A percentile compares a stretch with the other conserved stretches of the same genome.
These are phyloP conservation scores for Suaeda aralocaspica DNA, from an alignment of 148 eudicot genomes.

Conservation along the genomic window DNA sequence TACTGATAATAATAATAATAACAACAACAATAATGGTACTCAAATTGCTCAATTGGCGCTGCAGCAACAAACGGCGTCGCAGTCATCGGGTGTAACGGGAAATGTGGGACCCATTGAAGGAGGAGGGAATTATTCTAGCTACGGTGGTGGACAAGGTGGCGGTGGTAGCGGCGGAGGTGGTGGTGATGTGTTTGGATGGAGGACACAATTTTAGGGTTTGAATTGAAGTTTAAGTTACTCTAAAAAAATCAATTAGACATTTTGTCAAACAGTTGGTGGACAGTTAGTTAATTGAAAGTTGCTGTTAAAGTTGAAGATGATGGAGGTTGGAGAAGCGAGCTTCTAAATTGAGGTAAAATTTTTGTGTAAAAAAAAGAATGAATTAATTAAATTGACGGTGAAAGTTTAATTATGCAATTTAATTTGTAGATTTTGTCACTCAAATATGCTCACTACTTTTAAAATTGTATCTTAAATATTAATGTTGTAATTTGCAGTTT, in stretches of 20 bases:
- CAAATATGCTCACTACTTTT: background rate
- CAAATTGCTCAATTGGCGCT: background rate
- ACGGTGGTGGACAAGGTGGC: constrained; percentile 13
- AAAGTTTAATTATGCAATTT: background rate
- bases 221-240: too few relatives aligned
- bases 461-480: background rate
- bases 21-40: background rate
- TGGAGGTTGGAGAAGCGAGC: too few relatives aligned
- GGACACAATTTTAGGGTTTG: constrained; percentile 23
- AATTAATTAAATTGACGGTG: background rate
- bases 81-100: constrained; percentile 34
- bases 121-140: constrained; percentile 5
- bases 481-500: background rate
- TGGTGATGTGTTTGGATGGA: constrained; percentile 28
- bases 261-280: constrained; percentile 26
- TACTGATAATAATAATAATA: background rate
- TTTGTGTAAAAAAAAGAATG: constrained; percentile 26
- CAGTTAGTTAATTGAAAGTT: background rate
- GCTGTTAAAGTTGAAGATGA: background rate
- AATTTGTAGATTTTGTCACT: constrained; percentile 17
- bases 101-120: constrained; percentile 20
- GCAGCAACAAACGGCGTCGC: constrained; percentile 30
- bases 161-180: constrained; percentile 19
- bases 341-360: constrained; percentile 26
- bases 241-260: constrained; percentile 12